Percentiles rank a stretch among this genome's conserved stretches.
These are phyloP conservation scores for Hypoxylon fuscum DNA, from an alignment of 495 filamentous ascomycete species.

Conservation along the genomic window DNA sequence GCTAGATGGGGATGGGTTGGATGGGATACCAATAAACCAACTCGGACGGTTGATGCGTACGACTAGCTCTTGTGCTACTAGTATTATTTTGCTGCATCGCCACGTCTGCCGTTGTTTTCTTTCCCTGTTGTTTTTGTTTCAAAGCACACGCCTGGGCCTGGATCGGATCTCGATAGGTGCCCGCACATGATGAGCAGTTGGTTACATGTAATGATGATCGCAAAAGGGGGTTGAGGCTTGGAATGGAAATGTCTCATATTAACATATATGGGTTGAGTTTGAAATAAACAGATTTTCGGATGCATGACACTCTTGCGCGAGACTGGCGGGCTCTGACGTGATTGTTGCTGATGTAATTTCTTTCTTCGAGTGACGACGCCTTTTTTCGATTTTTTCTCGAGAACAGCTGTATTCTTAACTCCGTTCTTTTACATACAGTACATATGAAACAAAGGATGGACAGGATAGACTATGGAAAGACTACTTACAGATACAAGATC, in stretches of 20 bases:
- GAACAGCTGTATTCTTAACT: too few species aligned
- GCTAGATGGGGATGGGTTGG: constrained; percentile 11
- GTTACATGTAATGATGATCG: background rate
- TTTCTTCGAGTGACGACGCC: constrained; percentile 10
- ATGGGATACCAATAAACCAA: constrained; percentile 3
- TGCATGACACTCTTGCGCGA: constrained; percentile 27
- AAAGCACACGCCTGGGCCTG: too few species aligned
- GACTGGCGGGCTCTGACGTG: constrained; percentile 33
- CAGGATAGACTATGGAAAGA: too few species aligned
- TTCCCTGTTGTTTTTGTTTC: constrained; percentile 17
- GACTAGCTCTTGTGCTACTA: background rate
- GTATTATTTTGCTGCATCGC: constrained; percentile 17
- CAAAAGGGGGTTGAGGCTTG: constrained; percentile 8
- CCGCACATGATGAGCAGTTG: constrained; percentile 9
- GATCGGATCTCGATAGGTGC: constrained; percentile 29
- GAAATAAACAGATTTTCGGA: background rate
- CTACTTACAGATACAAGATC: constrained; percentile 5
- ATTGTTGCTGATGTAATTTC: constrained; percentile 39
- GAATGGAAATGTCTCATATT: background rate
- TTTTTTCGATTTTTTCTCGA: too few species aligned
- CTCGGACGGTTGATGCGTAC: constrained; percentile 10
- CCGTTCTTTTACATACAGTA: too few species aligned
- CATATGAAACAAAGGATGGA: too few species aligned
- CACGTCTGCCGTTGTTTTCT: constrained; percentile 27
- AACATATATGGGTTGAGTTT: background rate